Base-by-base conservation (phyloP, 1,139 yeast genomes). In the Pichia sp. region DNA sequence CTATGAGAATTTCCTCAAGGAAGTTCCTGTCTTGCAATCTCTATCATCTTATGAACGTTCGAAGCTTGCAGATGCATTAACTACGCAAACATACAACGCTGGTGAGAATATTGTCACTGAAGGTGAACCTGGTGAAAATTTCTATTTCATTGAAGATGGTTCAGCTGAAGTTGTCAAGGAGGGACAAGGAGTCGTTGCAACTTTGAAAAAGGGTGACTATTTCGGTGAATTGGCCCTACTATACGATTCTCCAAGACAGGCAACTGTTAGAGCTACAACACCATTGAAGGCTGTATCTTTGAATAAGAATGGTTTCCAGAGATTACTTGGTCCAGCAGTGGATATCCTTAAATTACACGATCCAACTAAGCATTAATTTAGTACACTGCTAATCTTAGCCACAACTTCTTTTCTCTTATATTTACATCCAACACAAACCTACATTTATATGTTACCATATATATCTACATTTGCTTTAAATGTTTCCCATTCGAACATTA, bases 141-240 rank as follows among this genome's bases (percentile, higher is more conserved):
- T 91, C 55, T 91, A 84, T 58, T 70, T 91, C 49, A 83, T 91
- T 44, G 97, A 87, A 61, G 70, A 77, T 50, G 98, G 98, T 44
- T 72, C 70, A 41, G 95, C 95, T 41, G 74, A 77, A 46, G 94
- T 91, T 27, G 58, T 71, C 32, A 76, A 72, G 48, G 63, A 68
- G 35, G 70, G 64, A 29, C 72, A 74, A 37, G 88, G 91, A 18
- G 66, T 69, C 30, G 71, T 88, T 29, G 72, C 71, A 25, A 66
- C 66, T 17, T 67, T 85, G 45, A 62, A 71, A 32, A 80, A 83
- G 54, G 97, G 97, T 46, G 95, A 84, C 55, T 91, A 91, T 62
- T 91, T 91, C 60, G 98, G 98, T 47, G 98, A 91, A 63, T 77
- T 91, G 46, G 97, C 98, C 3, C 68, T 91, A 49, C 69, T 91